Evolutionary conservation across 2,329 filamentous ascomycete genomes (phyloP), one percentile per base, ranked within the genome.

Genomic region (Alternaria longipes): DNA sequence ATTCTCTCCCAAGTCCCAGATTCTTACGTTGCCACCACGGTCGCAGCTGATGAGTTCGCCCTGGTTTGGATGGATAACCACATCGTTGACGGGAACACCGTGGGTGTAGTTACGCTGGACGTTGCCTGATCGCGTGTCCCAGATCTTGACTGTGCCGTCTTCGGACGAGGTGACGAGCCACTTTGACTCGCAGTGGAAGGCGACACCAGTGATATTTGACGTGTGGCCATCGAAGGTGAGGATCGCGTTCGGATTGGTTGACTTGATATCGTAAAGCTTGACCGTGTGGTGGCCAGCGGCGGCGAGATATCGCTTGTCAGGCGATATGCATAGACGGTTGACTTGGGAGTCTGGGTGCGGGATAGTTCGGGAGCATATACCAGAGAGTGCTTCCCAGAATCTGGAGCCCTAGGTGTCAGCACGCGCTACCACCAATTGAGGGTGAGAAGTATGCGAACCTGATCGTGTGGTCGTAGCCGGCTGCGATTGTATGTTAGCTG

Each of bases 81-180:
- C 95, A 79, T 99, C 95, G 75, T 97, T 99, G 54, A 94, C 95
- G 0, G 95, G 89, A 34, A 89, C 90, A 54, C 91, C 91, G 78
- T 99, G 95, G 69, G 87, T 90, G 79, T 99, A 99, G 80, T 94
- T 97, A 56, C 95, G 88, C 81, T 99, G 95, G 56, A 98, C 89
- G 59, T 87, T 89, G 46, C 92, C 94, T 12, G 87, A 91, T 47
- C 94, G 85, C 5, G 93, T 97, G 78, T 97, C 94, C 94, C 94
- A 97, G 66, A 97, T 97, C 84, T 97, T 97, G 75, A 97, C 94
- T 0, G 93, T 97, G 72, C 94, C 92, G 76, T 99, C 95, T 80
- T 99, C 95, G 47, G 92, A 97, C 79, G 91, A 96, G 9, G 95
- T 99, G 18, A 98, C 95, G 92, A 99, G 97, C 95, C 95, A 99